These are phyloP conservation scores for Exophiala mesophila DNA, from an alignment of 2,329 filamentous ascomycete species.

Conservation along the genomic window DNA sequence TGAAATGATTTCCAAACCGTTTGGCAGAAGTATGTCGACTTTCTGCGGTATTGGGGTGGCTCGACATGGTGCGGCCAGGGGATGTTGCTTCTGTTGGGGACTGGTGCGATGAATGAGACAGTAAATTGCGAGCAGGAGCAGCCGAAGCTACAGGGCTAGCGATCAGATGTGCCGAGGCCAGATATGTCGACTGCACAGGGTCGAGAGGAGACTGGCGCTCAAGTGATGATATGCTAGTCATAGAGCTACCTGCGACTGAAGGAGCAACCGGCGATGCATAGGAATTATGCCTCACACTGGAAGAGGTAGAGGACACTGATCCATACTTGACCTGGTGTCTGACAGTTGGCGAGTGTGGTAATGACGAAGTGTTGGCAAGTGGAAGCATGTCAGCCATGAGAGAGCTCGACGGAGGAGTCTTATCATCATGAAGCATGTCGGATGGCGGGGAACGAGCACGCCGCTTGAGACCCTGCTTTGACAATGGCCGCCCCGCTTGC, in stretches of 20 bases:
- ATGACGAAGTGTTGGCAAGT: conserved; percentile 10
- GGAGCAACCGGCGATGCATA: conserved; percentile 57
- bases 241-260: conserved; percentile 58
- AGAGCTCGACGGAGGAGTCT: conserved; percentile 28
- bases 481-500: conserved; percentile 30
- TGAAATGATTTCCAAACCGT: conserved; percentile 55
- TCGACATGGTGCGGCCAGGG: conserved; percentile 46
- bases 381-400: conserved; percentile 10
- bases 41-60: conserved; percentile 32
- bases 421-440: conserved; percentile 42
- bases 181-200: conserved; percentile 51
- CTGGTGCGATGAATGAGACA: conserved; percentile 25
- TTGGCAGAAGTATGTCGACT: conserved; percentile 32
- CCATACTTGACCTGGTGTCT: conserved; percentile 54
- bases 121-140: conserved; percentile 25
- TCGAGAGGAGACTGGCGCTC: conserved; percentile 58
- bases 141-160: conserved; percentile 35
- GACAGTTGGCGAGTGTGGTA: conserved; percentile 48
- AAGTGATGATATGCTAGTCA: conserved; percentile 60
- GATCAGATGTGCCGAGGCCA: conserved; percentile 42
- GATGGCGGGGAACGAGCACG: conserved; percentile 60
- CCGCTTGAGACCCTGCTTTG: conserved; percentile 56
- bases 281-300: conserved; percentile 56
- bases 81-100: conserved; percentile 29
- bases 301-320: conserved; percentile 63